Evolutionary conservation across 208 protist species (phyloP).

Genomic region (Trypanosoma brucei): DNA sequence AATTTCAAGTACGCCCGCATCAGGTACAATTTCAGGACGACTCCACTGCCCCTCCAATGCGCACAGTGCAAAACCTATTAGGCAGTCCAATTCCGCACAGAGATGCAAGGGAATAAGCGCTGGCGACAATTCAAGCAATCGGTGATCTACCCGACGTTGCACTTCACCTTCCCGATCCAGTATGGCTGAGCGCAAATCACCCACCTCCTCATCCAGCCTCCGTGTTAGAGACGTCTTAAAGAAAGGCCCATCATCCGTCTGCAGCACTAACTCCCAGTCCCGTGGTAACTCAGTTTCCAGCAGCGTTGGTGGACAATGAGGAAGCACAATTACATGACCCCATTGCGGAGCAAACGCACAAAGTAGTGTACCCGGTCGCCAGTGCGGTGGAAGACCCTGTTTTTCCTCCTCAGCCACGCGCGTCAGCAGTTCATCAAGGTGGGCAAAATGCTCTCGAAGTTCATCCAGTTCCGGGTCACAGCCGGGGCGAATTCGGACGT

Average conservation of each 20-base stretch:
- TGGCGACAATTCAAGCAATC: conserved; percentile 55
- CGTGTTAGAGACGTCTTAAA: conserved; percentile 70
- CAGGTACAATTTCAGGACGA: conserved; percentile 27
- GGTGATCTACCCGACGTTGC: conserved; percentile 49
- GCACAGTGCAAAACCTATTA: conserved; percentile 59
- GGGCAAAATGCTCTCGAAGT: conserved; percentile 12
- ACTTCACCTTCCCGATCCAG: conserved; percentile 58
- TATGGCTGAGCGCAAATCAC: conserved; percentile 63
- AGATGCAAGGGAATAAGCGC: conserved; percentile 46
- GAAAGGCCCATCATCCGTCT: conserved; percentile 38
- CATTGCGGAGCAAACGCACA: conserved; percentile 26
- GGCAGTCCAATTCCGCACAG: conserved; percentile 72
- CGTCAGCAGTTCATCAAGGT: conserved; percentile 23
- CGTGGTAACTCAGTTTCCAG: neutral
- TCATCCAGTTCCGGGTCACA: conserved; percentile 30
- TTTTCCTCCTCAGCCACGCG: conserved; percentile 17
- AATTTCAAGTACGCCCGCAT: conserved; percentile 45
- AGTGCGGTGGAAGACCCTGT: conserved; percentile 9
- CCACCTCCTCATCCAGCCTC: conserved; percentile 62
- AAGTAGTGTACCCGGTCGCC: conserved; percentile 12
- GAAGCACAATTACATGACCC: conserved; percentile 23
- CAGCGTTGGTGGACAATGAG: neutral
- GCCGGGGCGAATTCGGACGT: conserved; percentile 23
- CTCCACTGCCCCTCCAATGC: conserved; percentile 67
- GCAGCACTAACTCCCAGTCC: conserved; percentile 28